phyloP scores from a whole-genome alignment of 73 alveolate genomes.

The Urostyla sp. region DNA sequence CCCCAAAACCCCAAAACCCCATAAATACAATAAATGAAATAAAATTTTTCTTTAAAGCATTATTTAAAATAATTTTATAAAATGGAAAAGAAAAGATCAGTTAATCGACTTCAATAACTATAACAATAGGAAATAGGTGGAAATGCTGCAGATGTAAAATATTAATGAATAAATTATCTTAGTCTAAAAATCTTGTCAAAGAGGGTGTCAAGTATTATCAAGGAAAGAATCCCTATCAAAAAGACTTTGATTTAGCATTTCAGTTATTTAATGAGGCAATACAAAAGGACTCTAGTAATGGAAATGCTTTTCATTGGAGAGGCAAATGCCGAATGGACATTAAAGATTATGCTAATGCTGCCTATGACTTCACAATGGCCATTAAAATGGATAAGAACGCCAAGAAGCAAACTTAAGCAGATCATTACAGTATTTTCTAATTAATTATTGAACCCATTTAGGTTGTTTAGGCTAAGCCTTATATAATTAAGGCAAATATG shows the following conservation, averaged over 20 bases:
- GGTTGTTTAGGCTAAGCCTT: conserved; percentile 31
- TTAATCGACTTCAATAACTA: too few species aligned
- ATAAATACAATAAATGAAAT: too few species aligned
- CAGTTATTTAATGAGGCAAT: conserved; percentile 22
- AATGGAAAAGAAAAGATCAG: too few species aligned
- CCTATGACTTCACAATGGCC: conserved; percentile 42
- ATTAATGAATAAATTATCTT: not conserved
- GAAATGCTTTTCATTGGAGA: conserved; percentile 35
- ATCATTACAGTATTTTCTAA: conserved; percentile 4
- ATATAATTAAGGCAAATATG: conserved; percentile 27
- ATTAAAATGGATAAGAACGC: conserved; percentile 39
- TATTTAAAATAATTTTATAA: too few species aligned
- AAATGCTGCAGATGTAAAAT: conserved; percentile 26
- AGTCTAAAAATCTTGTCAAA: conserved; percentile 15
- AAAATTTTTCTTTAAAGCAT: too few species aligned
- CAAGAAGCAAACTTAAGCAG: conserved; percentile 39
- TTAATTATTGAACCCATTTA: not conserved
- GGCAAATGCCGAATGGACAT: conserved; percentile 45
- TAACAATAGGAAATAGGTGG: conserved; percentile 52
- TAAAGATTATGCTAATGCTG: conserved; percentile 15
- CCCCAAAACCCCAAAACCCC: too few species aligned
- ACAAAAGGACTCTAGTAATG: too few species aligned
- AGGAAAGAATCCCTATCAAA: conserved; percentile 28
- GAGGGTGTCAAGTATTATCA: conserved; percentile 7
- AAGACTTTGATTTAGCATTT: conserved; percentile 23